Conservation (phyloP, 2,329 filamentous ascomycete species). For the Pseudopyrenochaeta lycopersici region DNA sequence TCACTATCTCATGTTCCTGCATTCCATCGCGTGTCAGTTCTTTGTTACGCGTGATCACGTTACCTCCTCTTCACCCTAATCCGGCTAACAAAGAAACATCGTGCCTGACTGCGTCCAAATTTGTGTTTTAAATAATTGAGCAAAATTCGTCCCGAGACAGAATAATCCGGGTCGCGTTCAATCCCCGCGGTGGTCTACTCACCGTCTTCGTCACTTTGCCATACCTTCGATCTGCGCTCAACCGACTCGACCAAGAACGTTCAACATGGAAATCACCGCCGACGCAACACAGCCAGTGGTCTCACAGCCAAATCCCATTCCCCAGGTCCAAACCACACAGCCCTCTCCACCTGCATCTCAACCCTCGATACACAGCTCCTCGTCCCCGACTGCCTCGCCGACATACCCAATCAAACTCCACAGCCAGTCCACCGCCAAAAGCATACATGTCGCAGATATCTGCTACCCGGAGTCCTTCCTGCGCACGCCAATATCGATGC, state of each 20-base stretch:
- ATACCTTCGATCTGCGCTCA: too few species aligned
- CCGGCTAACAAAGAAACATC: conserved; percentile 18
- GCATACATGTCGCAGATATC: conserved; percentile 4
- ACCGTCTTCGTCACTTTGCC: too few species aligned
- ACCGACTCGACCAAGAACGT: too few species aligned
- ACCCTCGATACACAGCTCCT: neutral
- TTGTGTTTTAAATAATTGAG: too few species aligned
- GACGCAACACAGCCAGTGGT: neutral
- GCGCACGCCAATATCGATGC: conserved; percentile 15
- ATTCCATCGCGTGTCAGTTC: conserved; percentile 6
- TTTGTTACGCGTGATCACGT: conserved; percentile 30
- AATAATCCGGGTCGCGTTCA: too few species aligned
- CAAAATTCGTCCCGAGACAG: too few species aligned
- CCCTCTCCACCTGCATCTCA: neutral
- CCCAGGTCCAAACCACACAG: neutral
- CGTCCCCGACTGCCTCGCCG: neutral
- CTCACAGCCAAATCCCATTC: neutral
- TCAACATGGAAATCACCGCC: neutral
- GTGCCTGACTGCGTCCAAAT: too few species aligned
- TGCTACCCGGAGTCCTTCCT: conserved; percentile 16
- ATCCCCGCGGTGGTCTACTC: too few species aligned
- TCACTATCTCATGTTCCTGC: neutral
- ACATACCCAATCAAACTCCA: neutral
- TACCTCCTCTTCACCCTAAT: conserved; percentile 11
- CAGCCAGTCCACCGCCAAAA: conserved; percentile 1